These are phyloP conservation scores for Pholiota conissans DNA, from an alignment of 768 basidiomycete species.

Conservation along the genomic window DNA sequence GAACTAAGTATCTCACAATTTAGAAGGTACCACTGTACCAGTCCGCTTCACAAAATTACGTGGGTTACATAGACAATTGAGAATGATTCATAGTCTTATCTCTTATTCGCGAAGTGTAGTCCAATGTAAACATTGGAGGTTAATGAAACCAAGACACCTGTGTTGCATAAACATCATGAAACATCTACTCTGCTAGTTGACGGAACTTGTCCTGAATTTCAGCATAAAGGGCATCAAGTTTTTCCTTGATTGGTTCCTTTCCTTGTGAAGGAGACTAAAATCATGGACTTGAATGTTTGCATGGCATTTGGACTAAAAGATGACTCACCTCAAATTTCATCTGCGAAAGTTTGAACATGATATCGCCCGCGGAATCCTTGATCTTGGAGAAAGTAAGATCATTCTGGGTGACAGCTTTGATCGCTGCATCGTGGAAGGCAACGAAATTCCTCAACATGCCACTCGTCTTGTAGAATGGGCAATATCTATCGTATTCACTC, in stretches of 20 bases:
- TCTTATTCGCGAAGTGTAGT: background rate
- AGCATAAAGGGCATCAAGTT: constrained; percentile 73
- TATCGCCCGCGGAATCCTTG: constrained; percentile 80
- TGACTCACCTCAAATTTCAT: constrained; percentile 94
- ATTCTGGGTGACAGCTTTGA: constrained; percentile 79
- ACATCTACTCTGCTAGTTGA: constrained; percentile 70
- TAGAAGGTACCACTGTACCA: too few species aligned
- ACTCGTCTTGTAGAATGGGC: constrained; percentile 98
- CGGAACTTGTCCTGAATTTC: constrained; percentile 96
- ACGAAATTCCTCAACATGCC: constrained; percentile 96
- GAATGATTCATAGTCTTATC: too few species aligned
- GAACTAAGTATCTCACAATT: too few species aligned
- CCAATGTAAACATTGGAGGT: too few species aligned
- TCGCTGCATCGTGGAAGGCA: constrained; percentile 88
- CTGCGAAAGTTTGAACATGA: constrained; percentile 97
- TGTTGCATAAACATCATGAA: background rate
- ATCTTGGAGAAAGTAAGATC: constrained; percentile 86
- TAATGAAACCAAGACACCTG: too few species aligned
- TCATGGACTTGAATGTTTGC: constrained; percentile 1
- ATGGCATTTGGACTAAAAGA: background rate
- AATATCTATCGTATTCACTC: constrained; percentile 95
- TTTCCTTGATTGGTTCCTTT: constrained; percentile 78
- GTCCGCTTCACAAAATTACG: too few species aligned
- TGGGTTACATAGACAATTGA: too few species aligned
- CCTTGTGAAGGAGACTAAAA: constrained; percentile 87